Evolutionary conservation across 345 rosid species (phyloP).

Genomic region (Euphorbia pulcherrima): DNA sequence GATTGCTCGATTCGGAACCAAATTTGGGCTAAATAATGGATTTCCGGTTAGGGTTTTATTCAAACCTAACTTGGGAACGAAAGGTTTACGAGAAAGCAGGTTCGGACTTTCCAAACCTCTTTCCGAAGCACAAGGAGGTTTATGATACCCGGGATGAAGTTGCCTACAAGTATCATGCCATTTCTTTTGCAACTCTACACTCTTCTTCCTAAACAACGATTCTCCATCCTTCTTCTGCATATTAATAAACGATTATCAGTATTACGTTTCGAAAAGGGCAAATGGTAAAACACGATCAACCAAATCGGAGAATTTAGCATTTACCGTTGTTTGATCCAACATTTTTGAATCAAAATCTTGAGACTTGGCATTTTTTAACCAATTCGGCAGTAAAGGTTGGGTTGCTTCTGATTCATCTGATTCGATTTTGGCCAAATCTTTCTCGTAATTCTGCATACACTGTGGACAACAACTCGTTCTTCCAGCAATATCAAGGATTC

Average conservation of each 20-base stretch:
- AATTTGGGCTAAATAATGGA: conserved; percentile 32
- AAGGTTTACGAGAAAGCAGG: conserved; percentile 52
- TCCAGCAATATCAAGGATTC: conserved; percentile 38
- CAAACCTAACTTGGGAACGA: conserved; percentile 57
- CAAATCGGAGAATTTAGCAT: neutral
- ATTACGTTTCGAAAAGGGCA: neutral
- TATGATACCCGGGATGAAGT: conserved; percentile 65
- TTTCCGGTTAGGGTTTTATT: conserved; percentile 39
- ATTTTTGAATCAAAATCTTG: conserved; percentile 32
- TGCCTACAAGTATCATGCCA: conserved; percentile 69
- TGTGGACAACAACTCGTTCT: conserved; percentile 56
- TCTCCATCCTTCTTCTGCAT: conserved; percentile 61
- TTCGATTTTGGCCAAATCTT: conserved; percentile 49
- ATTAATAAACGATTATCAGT: neutral
- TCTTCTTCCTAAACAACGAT: conserved; percentile 42
- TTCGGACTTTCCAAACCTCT: conserved; percentile 49
- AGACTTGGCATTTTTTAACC: conserved; percentile 74
- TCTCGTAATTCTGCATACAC: conserved; percentile 60
- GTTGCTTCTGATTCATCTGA: conserved; percentile 42
- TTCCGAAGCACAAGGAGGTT: conserved; percentile 31
- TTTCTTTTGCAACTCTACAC: conserved; percentile 65
- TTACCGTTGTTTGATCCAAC: conserved; percentile 43
- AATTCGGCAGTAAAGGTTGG: conserved; percentile 48
- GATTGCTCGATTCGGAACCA: conserved; percentile 24
- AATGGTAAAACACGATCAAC: neutral